These are phyloP conservation scores for Cerioporus squamosus DNA, from an alignment of 1,284 basidiomycete species.

Conservation along the genomic window DNA sequence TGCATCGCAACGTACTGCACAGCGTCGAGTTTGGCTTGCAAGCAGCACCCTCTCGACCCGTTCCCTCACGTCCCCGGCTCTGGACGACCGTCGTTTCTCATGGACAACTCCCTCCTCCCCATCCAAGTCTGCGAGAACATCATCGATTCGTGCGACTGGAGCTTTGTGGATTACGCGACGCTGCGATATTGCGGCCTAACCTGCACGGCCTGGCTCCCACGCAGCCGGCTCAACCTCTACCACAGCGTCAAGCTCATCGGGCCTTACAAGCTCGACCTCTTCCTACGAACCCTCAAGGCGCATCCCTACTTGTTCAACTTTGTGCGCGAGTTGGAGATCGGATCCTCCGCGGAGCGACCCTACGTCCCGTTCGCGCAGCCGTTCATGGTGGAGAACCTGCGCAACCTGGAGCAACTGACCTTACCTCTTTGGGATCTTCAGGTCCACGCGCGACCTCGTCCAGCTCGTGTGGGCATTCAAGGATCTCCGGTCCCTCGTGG, in stretches of 20 bases:
- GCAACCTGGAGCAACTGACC: neutral
- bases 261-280: neutral
- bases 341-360: neutral
- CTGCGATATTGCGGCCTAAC: neutral
- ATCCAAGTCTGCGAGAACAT: neutral
- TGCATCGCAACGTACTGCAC: too few relatives aligned
- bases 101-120: neutral
- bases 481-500: slow-evolving; percentile 58
- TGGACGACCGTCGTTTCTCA: neutral
- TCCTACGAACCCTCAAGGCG: neutral
- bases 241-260: neutral
- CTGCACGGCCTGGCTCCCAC: neutral
- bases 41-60: neutral
- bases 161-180: neutral
- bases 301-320: neutral
- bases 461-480: slow-evolving; percentile 88
- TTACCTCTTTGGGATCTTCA: neutral
- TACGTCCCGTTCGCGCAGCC: neutral
- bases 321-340: neutral
- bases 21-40: neutral
- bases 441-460: slow-evolving; percentile 43
- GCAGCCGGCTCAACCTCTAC: neutral
- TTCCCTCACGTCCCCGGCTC: too few relatives aligned
- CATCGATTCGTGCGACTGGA: neutral
- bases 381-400: neutral